Base-by-base conservation (phyloP, 169 alveolate species). In the Cryptosporidium muris region DNA sequence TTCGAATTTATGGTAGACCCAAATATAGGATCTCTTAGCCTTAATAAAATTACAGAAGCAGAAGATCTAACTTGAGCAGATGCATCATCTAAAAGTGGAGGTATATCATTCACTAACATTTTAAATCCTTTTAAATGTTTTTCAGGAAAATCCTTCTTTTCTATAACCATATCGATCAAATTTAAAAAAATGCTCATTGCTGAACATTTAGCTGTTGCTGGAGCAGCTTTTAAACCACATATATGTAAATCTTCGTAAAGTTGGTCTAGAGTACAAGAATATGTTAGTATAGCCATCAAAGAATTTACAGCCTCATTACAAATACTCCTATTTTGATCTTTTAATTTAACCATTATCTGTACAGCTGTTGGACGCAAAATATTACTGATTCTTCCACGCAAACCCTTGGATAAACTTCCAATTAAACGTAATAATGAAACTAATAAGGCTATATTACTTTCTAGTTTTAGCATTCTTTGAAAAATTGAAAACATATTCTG, bases 171-270 rank as follows among this genome's bases (percentile, higher is more conserved):
- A 56, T 74, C 85, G 12, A 74, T 74, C 48, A 74, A 58, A 12
- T 9, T 9, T 47, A 54, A 43, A 60, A 66, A 74, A 74, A 74
- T 74, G n/a, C 74, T 43, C 5, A 74, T 74, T 3, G 85, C 85
- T 54, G 85, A 74, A 48, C 85, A 74, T 43, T 74, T 74, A 47
- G 85, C 85, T 43, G 85, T 56, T 11, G 68, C 40, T 45, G 34
- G 74, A 34, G 54, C 60, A 43, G 54, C 85, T 42, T 60, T 74
- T 34, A 53, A 74, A 5, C 85, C 85, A 60, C 60, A 43, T 11
- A 38, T n/a, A 3, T 9, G 49, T 38, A 74, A 58, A 14, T 74
- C 85, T 12, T 74, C 85, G 43, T 58, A 74, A 38, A 74, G 45
- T 56, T 74, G 85, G 49, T 74, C 85, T 25, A 74, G 43, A 12